These are phyloP conservation scores for Trichoderma asperelloides DNA, from an alignment of 495 filamentous ascomycete genomes.

Conservation along the genomic window DNA sequence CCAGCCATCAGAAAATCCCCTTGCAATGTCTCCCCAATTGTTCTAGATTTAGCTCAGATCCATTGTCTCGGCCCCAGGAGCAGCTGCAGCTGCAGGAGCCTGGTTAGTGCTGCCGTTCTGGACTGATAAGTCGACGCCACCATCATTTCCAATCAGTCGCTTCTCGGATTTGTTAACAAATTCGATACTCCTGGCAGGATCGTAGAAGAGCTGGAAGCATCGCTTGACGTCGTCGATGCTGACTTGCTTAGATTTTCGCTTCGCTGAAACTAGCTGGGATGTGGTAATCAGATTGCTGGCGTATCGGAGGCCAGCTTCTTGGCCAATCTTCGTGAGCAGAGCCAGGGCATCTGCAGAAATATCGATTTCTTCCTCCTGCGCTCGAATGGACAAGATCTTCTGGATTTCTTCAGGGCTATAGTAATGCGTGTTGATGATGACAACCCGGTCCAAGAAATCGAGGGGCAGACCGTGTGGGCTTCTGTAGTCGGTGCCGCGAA, in stretches of 20 bases:
- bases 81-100: neutral
- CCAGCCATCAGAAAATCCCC: neutral
- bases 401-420: slow-evolving; percentile 79
- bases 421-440: slow-evolving; percentile 92
- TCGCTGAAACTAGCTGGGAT: slow-evolving; percentile 66
- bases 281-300: slow-evolving; percentile 95
- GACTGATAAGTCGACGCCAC: slow-evolving; percentile 58
- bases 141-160: slow-evolving; percentile 82
- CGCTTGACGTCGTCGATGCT: slow-evolving; percentile 82
- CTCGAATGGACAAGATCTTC: slow-evolving; percentile 82
- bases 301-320: slow-evolving; percentile 86
- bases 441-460: slow-evolving; percentile 91
- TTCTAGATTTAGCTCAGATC: slow-evolving; percentile 46
- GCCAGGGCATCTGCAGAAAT: slow-evolving; percentile 80
- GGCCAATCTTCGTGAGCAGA: slow-evolving; percentile 87
- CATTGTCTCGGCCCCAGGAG: slow-evolving; percentile 56
- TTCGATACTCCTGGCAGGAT: slow-evolving; percentile 75
- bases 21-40: neutral
- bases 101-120: slow-evolving; percentile 45
- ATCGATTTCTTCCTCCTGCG: slow-evolving; percentile 93
- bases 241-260: slow-evolving; percentile 72
- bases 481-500: slow-evolving; percentile 85
- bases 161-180: slow-evolving; percentile 88
- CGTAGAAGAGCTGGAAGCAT: slow-evolving; percentile 89
- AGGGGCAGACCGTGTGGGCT: slow-evolving; percentile 89